Conservation (phyloP, 148 eudicot genomes). For the Suaeda aralocaspica region DNA sequence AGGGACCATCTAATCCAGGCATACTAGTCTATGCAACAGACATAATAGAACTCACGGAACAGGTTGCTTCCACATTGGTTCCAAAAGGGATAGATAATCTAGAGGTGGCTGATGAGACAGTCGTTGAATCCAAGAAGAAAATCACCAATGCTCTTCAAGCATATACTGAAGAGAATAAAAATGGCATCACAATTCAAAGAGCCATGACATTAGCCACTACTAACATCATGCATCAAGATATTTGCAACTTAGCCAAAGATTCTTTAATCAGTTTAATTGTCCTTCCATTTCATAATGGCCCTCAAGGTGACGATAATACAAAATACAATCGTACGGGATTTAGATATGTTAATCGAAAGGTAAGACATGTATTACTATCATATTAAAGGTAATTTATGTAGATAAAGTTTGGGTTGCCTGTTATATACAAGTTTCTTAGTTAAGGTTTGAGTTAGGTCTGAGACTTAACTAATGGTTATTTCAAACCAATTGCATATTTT, state of each 20-base stretch:
- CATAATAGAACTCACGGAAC: slow-evolving; percentile 76
- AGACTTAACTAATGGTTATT: no score
- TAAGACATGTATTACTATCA: slow-evolving; percentile 18
- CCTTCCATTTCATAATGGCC: slow-evolving; percentile 69
- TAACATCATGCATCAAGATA: slow-evolving; percentile 74
- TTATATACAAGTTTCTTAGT: no score
- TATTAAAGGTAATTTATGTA: no score
- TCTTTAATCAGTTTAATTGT: slow-evolving; percentile 48
- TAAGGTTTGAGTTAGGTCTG: no score
- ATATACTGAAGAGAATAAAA: slow-evolving; percentile 38
- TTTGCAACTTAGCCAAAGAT: slow-evolving; percentile 66
- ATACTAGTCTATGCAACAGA: slow-evolving; percentile 68
- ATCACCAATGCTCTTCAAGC: slow-evolving; percentile 41
- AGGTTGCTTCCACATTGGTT: slow-evolving; percentile 52
- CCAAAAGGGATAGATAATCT: slow-evolving; percentile 42
- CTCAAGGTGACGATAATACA: slow-evolving; percentile 41
- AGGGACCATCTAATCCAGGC: slow-evolving; percentile 69
- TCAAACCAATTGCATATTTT: no score
- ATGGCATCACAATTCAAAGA: slow-evolving; percentile 47
- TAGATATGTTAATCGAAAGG: slow-evolving; percentile 86
- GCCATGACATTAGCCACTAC: slow-evolving; percentile 60
- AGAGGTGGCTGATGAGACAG: slow-evolving; percentile 51
- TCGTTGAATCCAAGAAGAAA: slow-evolving; percentile 49
- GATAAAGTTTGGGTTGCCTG: no score
- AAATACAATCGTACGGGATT: slow-evolving; percentile 50